Percentiles rank a stretch among this genome's conserved stretches.
Evolutionary conservation across 2,329 filamentous ascomycete genomes (phyloP).

Genomic region (Fusarium phyllophilum): DNA sequence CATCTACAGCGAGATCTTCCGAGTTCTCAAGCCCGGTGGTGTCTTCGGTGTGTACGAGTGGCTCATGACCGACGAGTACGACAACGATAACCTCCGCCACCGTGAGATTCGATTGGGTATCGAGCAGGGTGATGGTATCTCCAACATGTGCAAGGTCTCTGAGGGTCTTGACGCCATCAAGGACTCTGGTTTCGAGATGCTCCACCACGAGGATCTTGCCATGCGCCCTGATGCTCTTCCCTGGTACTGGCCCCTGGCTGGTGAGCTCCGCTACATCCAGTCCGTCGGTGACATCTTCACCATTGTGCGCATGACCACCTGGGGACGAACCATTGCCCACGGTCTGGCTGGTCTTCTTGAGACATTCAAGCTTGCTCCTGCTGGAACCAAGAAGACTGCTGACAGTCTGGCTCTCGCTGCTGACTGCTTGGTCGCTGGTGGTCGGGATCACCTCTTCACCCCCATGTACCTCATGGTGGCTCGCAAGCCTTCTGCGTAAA

Average conservation of each 20-base stretch:
- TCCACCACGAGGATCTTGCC: conserved; percentile 88
- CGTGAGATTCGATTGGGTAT: conserved; percentile 93
- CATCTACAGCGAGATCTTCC: conserved; percentile 94
- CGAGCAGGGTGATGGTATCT: conserved; percentile 95
- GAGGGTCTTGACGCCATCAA: conserved; percentile 87
- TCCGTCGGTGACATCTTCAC: conserved; percentile 83
- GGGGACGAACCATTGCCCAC: conserved; percentile 80
- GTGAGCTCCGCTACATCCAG: conserved; percentile 85
- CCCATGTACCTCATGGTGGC: conserved; percentile 98
- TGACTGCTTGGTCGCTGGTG: conserved; percentile 88
- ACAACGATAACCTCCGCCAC: conserved; percentile 87
- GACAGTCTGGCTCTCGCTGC: conserved; percentile 85
- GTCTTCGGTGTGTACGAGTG: conserved; percentile 98
- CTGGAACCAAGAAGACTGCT: conserved; percentile 93
- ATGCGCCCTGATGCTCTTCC: conserved; percentile 78
- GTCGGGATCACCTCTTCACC: conserved; percentile 90
- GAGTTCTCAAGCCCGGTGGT: conserved; percentile 94
- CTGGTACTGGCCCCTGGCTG: conserved; percentile 94
- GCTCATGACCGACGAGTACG: conserved; percentile 97
- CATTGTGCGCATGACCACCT: conserved; percentile 87
- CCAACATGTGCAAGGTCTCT: conserved; percentile 91
- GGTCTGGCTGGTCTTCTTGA: conserved; percentile 81
- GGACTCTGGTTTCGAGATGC: conserved; percentile 84
- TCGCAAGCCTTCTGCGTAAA: conserved; percentile 73
- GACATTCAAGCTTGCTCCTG: conserved; percentile 77